Base-by-base conservation (phyloP, 768 basidiomycete species). In the Rhodotorula toruloides region DNA sequence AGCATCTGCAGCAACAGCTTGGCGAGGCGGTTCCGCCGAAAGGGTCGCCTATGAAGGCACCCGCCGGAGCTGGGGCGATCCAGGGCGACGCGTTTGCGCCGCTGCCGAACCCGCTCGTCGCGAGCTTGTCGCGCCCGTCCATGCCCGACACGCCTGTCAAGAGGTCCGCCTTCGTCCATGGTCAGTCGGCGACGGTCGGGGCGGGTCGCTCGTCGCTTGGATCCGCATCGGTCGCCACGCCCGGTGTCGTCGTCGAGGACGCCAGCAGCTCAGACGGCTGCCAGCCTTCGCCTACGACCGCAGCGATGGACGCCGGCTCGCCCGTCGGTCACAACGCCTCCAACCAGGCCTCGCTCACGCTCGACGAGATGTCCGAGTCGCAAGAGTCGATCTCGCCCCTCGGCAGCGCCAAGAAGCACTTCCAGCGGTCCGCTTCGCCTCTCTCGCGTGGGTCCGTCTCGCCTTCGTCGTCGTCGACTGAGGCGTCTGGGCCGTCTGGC, bases 71-170 rank as follows among this genome's bases (percentile, higher is more conserved):
- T 2, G 10, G 21, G 12, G 46, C 58, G 19, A 52, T 52, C 46
- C 54, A 34, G 9, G 63, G 48, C 9, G 39, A 22, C 42, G n/a
- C 29, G 25, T 31, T 16, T 65, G 14, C 53, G 21, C 21, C 34
- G 25, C 32, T 48, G 39, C 46, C 61, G 27, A 62, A 61, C 54
- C 44, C 60, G 37, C 46, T 68, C 49, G 42, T 69, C 29, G 25
- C 64, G 16, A 42, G 55, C 53, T 37, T 67, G 43, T 61, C 65
- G 11, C 34, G 49, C 36, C 57, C 59, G 2, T 61, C 71, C 37
- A 76, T 76, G 76, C 76, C 76, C 47, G 75, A 77, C 58, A 77
- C 76, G 22, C 76, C 76, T 1, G 73, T 75, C 70, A 77, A 77
- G 67, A 36, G 47, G 5, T 56, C 63, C 3, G 52, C 65, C 4